Percentiles rank a stretch among this genome's conserved stretches.
Conservation (phyloP, 345 rosid genomes). For the Eucalyptus polyanthemos region DNA sequence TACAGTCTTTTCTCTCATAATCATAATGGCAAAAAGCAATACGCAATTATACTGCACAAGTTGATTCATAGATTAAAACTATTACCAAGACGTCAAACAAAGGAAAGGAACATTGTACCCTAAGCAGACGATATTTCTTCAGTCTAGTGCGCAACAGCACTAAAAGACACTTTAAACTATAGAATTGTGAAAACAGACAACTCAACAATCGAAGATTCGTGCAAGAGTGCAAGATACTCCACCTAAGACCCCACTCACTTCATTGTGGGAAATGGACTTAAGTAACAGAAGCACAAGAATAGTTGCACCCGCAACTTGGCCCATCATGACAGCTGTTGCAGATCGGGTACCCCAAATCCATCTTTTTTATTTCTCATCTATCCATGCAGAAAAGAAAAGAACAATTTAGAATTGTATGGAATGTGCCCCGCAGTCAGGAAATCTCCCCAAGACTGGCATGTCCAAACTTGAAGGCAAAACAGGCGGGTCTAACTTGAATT, state of each 20-base stretch:
- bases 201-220: not conserved
- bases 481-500: not conserved
- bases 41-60: not conserved
- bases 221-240: not conserved
- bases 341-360: slow-evolving; percentile 84
- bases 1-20: not conserved
- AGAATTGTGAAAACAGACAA: not conserved
- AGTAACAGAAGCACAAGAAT: slow-evolving; percentile 39
- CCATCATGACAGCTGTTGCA: slow-evolving; percentile 34
- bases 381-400: not conserved
- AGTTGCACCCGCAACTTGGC: slow-evolving; percentile 53
- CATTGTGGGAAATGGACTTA: slow-evolving; percentile 31
- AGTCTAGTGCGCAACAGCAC: not conserved
- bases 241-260: slow-evolving; percentile 46
- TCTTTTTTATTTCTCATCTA: slow-evolving; percentile 54
- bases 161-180: not conserved
- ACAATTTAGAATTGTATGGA: not conserved
- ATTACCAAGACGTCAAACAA: not conserved
- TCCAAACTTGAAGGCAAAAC: not conserved
- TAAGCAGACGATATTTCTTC: not conserved
- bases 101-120: not conserved
- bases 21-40: not conserved
- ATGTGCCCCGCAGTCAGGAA: too few relatives aligned
- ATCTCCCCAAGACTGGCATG: too few relatives aligned
- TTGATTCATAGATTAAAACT: not conserved